Conservation (phyloP, 1,139 yeast genomes). For the Nakaseomyces nivariensis region DNA sequence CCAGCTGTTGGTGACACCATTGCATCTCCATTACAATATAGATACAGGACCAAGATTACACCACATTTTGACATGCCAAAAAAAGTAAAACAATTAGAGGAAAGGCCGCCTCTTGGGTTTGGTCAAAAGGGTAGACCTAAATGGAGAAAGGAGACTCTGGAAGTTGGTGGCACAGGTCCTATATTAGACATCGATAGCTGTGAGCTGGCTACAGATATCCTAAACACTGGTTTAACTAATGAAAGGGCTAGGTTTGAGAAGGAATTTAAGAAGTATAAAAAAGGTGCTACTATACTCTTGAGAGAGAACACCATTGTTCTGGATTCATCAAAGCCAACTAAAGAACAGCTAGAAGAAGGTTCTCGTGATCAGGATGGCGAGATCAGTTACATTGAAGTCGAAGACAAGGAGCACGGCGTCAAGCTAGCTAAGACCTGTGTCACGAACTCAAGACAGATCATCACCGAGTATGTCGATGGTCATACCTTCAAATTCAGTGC, state of each 20-base stretch:
- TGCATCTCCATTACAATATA: slow-evolving; percentile 66
- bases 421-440: slow-evolving; percentile 34
- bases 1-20: slow-evolving; percentile 62
- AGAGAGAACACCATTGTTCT: slow-evolving; percentile 58
- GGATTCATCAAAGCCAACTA: slow-evolving; percentile 22
- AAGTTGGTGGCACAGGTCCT: slow-evolving; percentile 40
- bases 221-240: slow-evolving; percentile 63
- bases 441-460: slow-evolving; percentile 68
- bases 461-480: slow-evolving; percentile 67
- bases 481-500: slow-evolving; percentile 80
- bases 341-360: slow-evolving; percentile 35
- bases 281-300: slow-evolving; percentile 79
- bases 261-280: slow-evolving; percentile 48
- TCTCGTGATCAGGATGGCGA: slow-evolving; percentile 36
- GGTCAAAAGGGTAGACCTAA: slow-evolving; percentile 71
- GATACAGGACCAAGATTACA: slow-evolving; percentile 83
- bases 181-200: slow-evolving; percentile 90
- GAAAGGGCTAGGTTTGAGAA: slow-evolving; percentile 50
- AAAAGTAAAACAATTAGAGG: slow-evolving; percentile 19
- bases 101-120: slow-evolving; percentile 74
- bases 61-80: slow-evolving; percentile 89
- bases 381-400: slow-evolving; percentile 27
- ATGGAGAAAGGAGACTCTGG: slow-evolving; percentile 43
- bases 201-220: slow-evolving; percentile 70
- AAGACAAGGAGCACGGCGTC: slow-evolving; percentile 20